phyloP scores from a whole-genome alignment of 768 basidiomycete species.

The Lentinus tigrinus region DNA sequence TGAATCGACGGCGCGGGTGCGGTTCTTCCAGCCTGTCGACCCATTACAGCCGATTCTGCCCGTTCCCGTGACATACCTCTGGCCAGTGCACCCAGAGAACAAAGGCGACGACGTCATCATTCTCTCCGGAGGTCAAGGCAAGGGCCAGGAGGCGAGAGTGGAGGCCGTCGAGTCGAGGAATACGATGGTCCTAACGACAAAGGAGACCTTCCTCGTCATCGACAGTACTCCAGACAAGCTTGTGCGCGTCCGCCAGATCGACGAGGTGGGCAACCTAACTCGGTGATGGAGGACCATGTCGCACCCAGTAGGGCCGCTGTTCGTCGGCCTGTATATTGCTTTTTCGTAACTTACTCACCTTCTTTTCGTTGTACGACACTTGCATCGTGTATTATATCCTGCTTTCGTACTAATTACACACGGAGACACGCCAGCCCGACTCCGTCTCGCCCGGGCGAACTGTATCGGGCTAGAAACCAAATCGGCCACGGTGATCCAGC shows the following conservation, averaged over 20 bases:
- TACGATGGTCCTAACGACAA: slow-evolving; percentile 14
- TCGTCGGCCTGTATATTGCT: background rate
- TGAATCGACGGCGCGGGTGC: slow-evolving; percentile 24
- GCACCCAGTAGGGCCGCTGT: background rate
- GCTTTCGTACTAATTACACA: background rate
- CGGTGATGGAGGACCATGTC: background rate
- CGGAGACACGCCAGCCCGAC: background rate
- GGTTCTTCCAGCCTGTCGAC: slow-evolving; percentile 21
- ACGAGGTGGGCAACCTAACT: slow-evolving; percentile 14
- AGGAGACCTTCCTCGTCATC: slow-evolving; percentile 18
- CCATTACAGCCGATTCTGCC: slow-evolving; percentile 16
- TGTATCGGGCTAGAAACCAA: too few relatives aligned
- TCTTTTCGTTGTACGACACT: slow-evolving; percentile 1
- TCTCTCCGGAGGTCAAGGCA: slow-evolving; percentile 16
- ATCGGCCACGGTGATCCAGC: too few relatives aligned
- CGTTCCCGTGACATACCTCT: slow-evolving; percentile 25
- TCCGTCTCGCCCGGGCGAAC: too few relatives aligned
- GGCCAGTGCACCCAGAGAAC: slow-evolving; percentile 23
- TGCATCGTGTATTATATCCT: slow-evolving; percentile 2
- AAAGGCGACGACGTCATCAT: slow-evolving; percentile 19
- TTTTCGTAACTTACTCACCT: background rate
- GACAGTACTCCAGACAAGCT: slow-evolving; percentile 20
- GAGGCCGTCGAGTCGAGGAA: slow-evolving; percentile 13
- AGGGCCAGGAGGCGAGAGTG: slow-evolving; percentile 20
- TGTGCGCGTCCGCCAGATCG: slow-evolving; percentile 9